phyloP scores from a whole-genome alignment of 441 rosid species.

The Breynia disticha region DNA sequence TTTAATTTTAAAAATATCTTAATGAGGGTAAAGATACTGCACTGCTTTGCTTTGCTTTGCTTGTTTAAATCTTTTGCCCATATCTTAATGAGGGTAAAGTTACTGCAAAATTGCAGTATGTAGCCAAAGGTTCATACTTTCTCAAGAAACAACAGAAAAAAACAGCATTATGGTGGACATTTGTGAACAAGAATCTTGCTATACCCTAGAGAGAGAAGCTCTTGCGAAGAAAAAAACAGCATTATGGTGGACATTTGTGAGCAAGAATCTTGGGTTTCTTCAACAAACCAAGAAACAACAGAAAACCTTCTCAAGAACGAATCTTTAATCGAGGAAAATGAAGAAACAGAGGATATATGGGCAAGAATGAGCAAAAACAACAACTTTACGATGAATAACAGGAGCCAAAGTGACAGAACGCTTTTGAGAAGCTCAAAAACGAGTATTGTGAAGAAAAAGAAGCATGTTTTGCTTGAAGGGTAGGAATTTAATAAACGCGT shows the following conservation, averaged over 20 bases:
- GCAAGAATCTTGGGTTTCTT: constrained; percentile 26
- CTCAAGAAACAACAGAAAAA: too few relatives aligned
- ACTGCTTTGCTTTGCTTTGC: too few relatives aligned
- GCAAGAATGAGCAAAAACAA: constrained; percentile 7
- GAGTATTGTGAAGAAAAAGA: constrained; percentile 46
- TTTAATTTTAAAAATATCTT: too few relatives aligned
- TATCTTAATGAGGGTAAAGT: too few relatives aligned
- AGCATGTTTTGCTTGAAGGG: constrained; percentile 72
- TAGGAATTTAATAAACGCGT: too few relatives aligned
- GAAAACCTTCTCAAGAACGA: constrained; percentile 16
- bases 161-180: constrained; percentile 21
- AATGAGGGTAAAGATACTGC: too few relatives aligned
- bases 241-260: constrained; percentile 30
- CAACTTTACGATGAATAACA: constrained; percentile 6
- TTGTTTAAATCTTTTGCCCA: too few relatives aligned
- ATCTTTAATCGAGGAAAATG: not conserved
- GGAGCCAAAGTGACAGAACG: constrained; percentile 1
- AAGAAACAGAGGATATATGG: constrained; percentile 22
- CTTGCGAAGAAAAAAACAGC: not conserved
- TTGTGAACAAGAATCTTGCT: constrained; percentile 27
- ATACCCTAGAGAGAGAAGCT: constrained; percentile 1
- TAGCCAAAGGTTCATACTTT: too few relatives aligned
- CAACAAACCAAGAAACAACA: not conserved
- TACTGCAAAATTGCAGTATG: too few relatives aligned
- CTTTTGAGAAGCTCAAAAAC: constrained; percentile 1